Percentiles rank a stretch among this genome's conserved stretches.
Conservation (phyloP, 1,284 basidiomycete genomes). For the Pseudozyma hubeiensis region DNA sequence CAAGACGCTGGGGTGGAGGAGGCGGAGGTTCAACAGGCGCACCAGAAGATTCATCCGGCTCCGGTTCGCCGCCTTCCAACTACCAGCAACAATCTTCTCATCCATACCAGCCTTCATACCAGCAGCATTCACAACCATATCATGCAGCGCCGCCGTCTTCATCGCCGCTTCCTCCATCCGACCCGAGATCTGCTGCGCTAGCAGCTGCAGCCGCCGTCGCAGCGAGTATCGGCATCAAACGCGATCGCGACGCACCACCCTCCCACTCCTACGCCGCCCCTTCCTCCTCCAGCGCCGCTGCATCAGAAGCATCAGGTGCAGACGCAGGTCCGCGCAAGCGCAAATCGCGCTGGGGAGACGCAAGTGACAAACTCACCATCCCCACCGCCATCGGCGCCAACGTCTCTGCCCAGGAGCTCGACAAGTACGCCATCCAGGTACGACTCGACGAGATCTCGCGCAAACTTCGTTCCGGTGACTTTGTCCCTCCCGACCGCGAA, state of each 20-base stretch:
- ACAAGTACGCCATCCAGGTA: slow-evolving; percentile 67
- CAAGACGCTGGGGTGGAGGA: slow-evolving; percentile 62
- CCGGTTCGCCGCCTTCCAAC: slow-evolving; percentile 15
- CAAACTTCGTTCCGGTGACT: slow-evolving; percentile 91
- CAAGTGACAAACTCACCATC: slow-evolving; percentile 52
- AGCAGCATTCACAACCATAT: slow-evolving; percentile 22
- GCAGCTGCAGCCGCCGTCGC: slow-evolving; percentile 45
- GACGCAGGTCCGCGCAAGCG: slow-evolving; percentile 61
- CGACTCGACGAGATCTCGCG: slow-evolving; percentile 95
- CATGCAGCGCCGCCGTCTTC: slow-evolving; percentile 21
- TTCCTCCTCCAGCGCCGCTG: slow-evolving; percentile 9
- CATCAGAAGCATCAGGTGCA: slow-evolving; percentile 13
- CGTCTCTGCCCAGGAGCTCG: slow-evolving; percentile 62
- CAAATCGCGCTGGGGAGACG: slow-evolving; percentile 66
- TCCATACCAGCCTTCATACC: slow-evolving; percentile 16
- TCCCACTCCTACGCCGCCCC: slow-evolving; percentile 1
- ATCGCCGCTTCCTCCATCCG: slow-evolving; percentile 14
- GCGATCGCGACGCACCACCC: slow-evolving; percentile 24
- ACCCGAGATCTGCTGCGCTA: slow-evolving; percentile 32
- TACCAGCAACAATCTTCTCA: slow-evolving; percentile 12
- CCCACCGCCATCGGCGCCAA: slow-evolving; percentile 63
- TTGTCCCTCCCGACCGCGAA: slow-evolving; percentile 93
- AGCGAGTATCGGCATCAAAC: slow-evolving; percentile 49
- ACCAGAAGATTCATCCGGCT: slow-evolving; percentile 14
- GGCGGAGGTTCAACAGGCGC: slow-evolving; percentile 15